Conservation (phyloP, 2,329 filamentous ascomycete genomes). For the Whalleya microplaca region DNA sequence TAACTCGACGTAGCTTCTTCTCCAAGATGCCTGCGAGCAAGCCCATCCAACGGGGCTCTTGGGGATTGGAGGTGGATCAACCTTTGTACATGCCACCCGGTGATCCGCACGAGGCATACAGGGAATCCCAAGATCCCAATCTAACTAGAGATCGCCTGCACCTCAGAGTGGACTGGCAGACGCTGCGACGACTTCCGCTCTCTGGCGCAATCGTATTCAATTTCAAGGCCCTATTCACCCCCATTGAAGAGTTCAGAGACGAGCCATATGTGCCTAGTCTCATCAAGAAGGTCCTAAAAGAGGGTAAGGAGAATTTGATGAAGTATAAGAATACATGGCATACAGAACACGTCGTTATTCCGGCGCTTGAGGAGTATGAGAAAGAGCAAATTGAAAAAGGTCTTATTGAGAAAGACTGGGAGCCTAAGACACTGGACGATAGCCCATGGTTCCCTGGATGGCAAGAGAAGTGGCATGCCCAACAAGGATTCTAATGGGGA, state of each 20-base stretch:
- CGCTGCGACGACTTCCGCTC: conserved; percentile 75
- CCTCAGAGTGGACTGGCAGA: conserved; percentile 87
- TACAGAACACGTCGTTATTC: conserved; percentile 72
- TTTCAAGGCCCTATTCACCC: conserved; percentile 86
- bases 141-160: conserved; percentile 64
- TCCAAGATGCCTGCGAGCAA: conserved; percentile 73
- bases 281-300: conserved; percentile 67
- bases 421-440: conserved; percentile 70
- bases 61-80: conserved; percentile 77
- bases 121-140: conserved; percentile 59
- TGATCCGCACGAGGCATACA: conserved; percentile 64
- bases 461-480: conserved; percentile 69
- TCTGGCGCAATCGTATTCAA: conserved; percentile 81
- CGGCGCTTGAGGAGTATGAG: conserved; percentile 65
- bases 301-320: conserved; percentile 73
- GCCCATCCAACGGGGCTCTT: conserved; percentile 82
- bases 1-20: conserved; percentile 64
- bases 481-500: conserved; percentile 35
- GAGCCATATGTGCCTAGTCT: conserved; percentile 76
- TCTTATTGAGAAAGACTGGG: conserved; percentile 64
- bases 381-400: conserved; percentile 68
- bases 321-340: conserved; percentile 84
- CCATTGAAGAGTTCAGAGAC: conserved; percentile 67
- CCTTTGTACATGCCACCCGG: conserved; percentile 76
- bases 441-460: conserved; percentile 77